phyloP scores from a whole-genome alignment of 208 protist genomes.

The Acanthamoeba triangularis region DNA sequence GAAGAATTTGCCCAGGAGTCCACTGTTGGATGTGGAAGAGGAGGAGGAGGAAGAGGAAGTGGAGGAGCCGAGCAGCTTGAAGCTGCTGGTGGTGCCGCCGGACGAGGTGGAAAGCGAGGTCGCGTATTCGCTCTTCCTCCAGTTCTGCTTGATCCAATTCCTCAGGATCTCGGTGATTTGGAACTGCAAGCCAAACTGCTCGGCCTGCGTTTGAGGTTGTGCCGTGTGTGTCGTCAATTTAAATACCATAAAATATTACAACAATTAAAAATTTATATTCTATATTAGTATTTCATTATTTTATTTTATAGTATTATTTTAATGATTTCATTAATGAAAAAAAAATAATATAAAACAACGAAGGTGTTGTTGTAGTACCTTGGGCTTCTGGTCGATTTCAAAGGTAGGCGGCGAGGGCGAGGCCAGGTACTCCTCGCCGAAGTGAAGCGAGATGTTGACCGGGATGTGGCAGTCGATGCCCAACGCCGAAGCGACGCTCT shows the following conservation, averaged over 20 bases:
- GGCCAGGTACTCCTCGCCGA: constrained; percentile 54
- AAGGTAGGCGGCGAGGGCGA: constrained; percentile 53
- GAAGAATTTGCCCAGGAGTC: constrained; percentile 62
- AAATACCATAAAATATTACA: too few relatives aligned
- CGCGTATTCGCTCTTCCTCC: constrained; percentile 1
- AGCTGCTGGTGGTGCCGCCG: constrained; percentile 33
- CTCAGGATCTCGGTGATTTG: constrained; percentile 57
- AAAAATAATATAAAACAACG: neutral
- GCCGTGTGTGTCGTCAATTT: neutral
- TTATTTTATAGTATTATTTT: too few relatives aligned
- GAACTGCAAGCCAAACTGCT: constrained; percentile 64
- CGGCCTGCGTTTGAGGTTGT: neutral
- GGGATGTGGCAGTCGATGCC: constrained; percentile 52
- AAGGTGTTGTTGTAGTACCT: neutral
- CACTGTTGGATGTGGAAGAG: neutral
- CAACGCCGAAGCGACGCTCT: constrained; percentile 18
- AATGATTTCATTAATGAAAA: neutral
- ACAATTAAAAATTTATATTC: too few relatives aligned
- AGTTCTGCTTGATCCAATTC: constrained; percentile 56
- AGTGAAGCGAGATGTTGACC: constrained; percentile 58
- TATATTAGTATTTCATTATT: too few relatives aligned
- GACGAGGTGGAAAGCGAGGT: constrained; percentile 48
- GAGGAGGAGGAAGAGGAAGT: neutral
- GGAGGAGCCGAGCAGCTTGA: neutral
- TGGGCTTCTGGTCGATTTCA: constrained; percentile 72